Percentiles rank a stretch among this genome's conserved stretches.
These are phyloP conservation scores for Porogramme epimiltina DNA, from an alignment of 1,284 basidiomycete species.

Conservation along the genomic window DNA sequence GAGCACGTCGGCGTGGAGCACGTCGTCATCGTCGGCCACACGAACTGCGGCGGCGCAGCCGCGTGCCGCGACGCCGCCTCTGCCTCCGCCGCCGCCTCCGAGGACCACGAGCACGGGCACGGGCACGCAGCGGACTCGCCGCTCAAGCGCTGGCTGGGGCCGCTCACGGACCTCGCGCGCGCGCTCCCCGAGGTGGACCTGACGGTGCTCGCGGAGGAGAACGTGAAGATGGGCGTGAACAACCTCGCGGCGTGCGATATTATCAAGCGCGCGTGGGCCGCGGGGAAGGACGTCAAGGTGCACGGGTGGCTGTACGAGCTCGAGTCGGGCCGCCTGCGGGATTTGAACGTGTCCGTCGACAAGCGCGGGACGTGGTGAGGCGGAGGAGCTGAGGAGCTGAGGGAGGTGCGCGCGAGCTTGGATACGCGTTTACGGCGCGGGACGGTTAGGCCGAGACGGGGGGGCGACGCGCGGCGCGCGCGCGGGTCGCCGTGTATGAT, in stretches of 20 bases:
- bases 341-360: constrained; percentile 53
- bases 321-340: constrained; percentile 66
- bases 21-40: constrained; percentile 83
- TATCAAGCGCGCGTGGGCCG: constrained; percentile 72
- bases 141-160: constrained; percentile 73
- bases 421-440: not conserved
- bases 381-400: not conserved
- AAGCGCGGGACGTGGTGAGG: constrained; percentile 10
- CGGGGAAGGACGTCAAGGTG: constrained; percentile 67
- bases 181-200: constrained; percentile 36
- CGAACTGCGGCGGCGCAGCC: constrained; percentile 77
- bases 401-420: not conserved
- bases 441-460: constrained; percentile 44
- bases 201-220: constrained; percentile 66
- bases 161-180: constrained; percentile 62
- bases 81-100: constrained; percentile 34
- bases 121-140: constrained; percentile 48
- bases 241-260: constrained; percentile 68
- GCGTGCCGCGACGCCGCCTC: constrained; percentile 55
- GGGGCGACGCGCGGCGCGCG: constrained; percentile 70
- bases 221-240: constrained; percentile 77
- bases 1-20: constrained; percentile 81
- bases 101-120: too few species aligned
- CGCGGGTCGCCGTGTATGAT: constrained; percentile 76
- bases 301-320: constrained; percentile 90